phyloP scores from a whole-genome alignment of 108 stramenopile genomes.

The Pseudonitzschia pungens region DNA sequence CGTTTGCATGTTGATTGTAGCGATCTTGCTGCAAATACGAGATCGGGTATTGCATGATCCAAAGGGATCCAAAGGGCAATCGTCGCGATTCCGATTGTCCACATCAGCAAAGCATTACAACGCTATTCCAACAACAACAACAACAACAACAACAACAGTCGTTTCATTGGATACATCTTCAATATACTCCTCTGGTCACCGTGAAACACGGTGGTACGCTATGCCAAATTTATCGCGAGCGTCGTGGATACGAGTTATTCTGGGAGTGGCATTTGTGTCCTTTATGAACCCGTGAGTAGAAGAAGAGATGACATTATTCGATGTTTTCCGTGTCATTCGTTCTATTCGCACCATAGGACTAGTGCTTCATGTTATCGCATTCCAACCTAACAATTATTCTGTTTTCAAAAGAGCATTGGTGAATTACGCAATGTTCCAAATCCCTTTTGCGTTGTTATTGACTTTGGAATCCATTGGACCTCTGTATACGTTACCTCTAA shows the following conservation, averaged over 20 bases:
- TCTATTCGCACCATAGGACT: too few species aligned
- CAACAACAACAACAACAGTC: too few species aligned
- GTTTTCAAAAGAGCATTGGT: slow-evolving; percentile 39
- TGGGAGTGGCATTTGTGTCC: slow-evolving; percentile 79
- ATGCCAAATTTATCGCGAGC: slow-evolving; percentile 13
- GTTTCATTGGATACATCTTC: background rate
- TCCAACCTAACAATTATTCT: background rate
- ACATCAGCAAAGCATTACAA: background rate
- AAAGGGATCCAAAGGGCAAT: background rate
- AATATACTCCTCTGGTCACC: background rate
- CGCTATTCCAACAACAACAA: background rate
- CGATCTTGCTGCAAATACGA: slow-evolving; percentile 8
- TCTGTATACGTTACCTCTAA: slow-evolving; percentile 68
- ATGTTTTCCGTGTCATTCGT: background rate
- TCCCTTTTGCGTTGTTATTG: slow-evolving; percentile 69
- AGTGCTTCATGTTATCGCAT: background rate
- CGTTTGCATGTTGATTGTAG: slow-evolving; percentile 50
- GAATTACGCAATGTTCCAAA: slow-evolving; percentile 86
- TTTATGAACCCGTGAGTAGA: slow-evolving; percentile 55
- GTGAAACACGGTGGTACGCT: slow-evolving; percentile 13
- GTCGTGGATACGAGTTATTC: slow-evolving; percentile 54
- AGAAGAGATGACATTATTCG: too few species aligned
- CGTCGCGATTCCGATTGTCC: background rate
- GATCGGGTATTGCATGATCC: background rate
- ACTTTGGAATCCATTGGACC: slow-evolving; percentile 79